Conservation (phyloP, 2,329 filamentous ascomycete genomes). For the Venturiaceae sp. region DNA sequence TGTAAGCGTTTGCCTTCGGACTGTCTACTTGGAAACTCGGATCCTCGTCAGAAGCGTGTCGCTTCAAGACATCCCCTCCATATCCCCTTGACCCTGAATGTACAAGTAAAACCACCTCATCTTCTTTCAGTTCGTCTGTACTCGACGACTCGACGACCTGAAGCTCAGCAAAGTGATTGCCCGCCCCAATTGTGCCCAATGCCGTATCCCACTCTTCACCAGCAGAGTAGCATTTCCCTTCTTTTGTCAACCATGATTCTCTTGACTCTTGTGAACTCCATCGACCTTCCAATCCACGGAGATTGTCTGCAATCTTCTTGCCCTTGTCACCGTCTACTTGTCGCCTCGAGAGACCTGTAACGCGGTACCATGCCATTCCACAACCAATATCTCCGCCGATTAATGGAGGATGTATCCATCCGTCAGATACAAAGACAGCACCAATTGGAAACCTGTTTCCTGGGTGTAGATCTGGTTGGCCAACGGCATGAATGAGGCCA, state of each 20-base stretch:
- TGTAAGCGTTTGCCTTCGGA: neutral
- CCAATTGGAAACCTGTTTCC: neutral
- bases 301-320: constrained; percentile 23
- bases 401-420: neutral
- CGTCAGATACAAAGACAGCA: neutral
- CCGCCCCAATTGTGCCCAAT: constrained; percentile 20
- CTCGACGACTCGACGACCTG: constrained; percentile 24
- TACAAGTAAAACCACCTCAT: constrained; percentile 26
- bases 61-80: constrained; percentile 11
- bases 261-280: constrained; percentile 19
- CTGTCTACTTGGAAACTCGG: neutral
- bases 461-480: neutral
- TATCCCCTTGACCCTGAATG: constrained; percentile 28
- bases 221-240: neutral
- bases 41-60: neutral
- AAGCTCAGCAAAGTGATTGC: constrained; percentile 29
- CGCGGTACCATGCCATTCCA: neutral
- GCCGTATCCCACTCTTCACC: neutral
- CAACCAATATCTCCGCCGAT: neutral
- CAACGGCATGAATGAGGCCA: neutral
- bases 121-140: constrained; percentile 13
- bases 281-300: constrained; percentile 24
- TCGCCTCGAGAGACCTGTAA: neutral
- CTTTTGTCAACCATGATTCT: constrained; percentile 20
- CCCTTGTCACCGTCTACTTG: constrained; percentile 17